phyloP scores from a whole-genome alignment of 805 yeast genomes.

The Hanseniaspora occidentalis region DNA sequence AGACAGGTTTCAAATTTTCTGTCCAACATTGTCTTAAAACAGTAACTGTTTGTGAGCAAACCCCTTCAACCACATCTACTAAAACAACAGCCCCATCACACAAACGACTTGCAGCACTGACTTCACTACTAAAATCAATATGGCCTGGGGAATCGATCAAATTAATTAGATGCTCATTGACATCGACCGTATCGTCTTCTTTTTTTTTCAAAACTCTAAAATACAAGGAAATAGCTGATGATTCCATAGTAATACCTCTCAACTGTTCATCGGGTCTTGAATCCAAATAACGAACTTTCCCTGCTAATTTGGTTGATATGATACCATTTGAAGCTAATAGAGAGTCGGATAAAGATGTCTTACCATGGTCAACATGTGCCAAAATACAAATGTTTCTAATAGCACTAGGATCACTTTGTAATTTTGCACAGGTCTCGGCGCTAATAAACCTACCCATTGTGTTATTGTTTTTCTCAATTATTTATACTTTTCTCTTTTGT shows the following conservation, averaged over 20 bases:
- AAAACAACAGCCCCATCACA: constrained; percentile 95
- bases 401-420: constrained; percentile 57
- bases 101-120: constrained; percentile 85
- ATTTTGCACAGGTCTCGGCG: constrained; percentile 45
- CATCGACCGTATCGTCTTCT: constrained; percentile 39
- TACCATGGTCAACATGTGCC: constrained; percentile 98
- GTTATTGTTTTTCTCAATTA: background rate
- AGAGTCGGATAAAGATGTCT: constrained; percentile 88
- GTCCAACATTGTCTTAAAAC: constrained; percentile 94
- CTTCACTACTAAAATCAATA: constrained; percentile 92
- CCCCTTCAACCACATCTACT: constrained; percentile 97
- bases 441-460: constrained; percentile 28
- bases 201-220: constrained; percentile 61
- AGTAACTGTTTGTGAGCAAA: constrained; percentile 92
- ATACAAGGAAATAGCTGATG: constrained; percentile 88
- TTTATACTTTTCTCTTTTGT: background rate
- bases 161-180: constrained; percentile 74
- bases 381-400: constrained; percentile 87
- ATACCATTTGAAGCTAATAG: constrained; percentile 91
- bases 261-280: constrained; percentile 92
- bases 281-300: constrained; percentile 84
- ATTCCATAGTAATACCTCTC: constrained; percentile 96
- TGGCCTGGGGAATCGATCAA: constrained; percentile 99
- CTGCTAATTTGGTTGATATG: constrained; percentile 89
- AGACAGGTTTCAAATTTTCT: constrained; percentile 75